phyloP scores from a whole-genome alignment of 2,329 filamentous ascomycete species.

The Sclerotinia trifoliorum region DNA sequence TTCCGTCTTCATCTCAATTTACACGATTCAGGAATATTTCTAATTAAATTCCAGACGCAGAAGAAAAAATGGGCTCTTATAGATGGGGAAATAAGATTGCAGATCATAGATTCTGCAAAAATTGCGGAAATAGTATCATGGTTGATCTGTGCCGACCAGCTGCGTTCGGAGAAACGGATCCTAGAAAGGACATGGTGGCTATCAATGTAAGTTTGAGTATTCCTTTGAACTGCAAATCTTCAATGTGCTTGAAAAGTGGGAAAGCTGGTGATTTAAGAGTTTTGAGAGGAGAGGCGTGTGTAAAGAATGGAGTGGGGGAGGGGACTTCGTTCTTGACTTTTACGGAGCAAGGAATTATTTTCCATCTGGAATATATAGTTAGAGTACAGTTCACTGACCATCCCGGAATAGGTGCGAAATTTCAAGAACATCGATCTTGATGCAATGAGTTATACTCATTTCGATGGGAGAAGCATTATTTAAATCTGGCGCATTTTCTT shows the following conservation, averaged over 20 bases:
- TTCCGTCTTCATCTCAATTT: background rate
- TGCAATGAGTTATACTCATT: slow-evolving; percentile 28
- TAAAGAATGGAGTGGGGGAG: too few species aligned
- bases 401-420: slow-evolving; percentile 26
- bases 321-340: background rate
- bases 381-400: background rate
- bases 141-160: slow-evolving; percentile 27
- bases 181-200: slow-evolving; percentile 30
- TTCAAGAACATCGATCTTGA: slow-evolving; percentile 32
- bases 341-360: background rate
- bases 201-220: slow-evolving; percentile 30
- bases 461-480: slow-evolving; percentile 29
- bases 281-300: too few species aligned
- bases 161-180: slow-evolving; percentile 22
- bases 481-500: background rate
- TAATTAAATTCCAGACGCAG: slow-evolving; percentile 2
- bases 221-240: background rate
- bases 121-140: slow-evolving; percentile 30
- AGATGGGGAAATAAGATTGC: slow-evolving; percentile 26
- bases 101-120: slow-evolving; percentile 32
- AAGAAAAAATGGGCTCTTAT: slow-evolving; percentile 23
- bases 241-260: too few species aligned
- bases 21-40: background rate
- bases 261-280: background rate
- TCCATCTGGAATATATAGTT: background rate